phyloP scores from a whole-genome alignment of 768 basidiomycete genomes.

The Termitomyces sp. region DNA sequence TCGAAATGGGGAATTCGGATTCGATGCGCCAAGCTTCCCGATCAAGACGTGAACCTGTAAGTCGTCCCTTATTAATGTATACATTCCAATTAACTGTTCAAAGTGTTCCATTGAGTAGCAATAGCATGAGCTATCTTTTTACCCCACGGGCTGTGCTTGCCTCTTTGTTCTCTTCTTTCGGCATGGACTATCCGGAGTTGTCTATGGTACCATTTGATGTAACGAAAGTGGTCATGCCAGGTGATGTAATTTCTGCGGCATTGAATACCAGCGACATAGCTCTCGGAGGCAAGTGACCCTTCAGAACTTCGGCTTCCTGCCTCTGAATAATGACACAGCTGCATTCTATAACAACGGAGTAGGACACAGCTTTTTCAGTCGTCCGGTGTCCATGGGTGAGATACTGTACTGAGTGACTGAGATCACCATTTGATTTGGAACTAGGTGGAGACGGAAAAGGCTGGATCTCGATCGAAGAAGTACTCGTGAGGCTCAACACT shows the following conservation, averaged over 20 bases:
- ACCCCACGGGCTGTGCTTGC: constrained; percentile 26
- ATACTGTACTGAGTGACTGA: neutral
- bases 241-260: constrained; percentile 19
- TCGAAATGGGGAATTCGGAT: constrained; percentile 36
- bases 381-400: constrained; percentile 22
- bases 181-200: constrained; percentile 21
- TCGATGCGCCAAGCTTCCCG: constrained; percentile 27
- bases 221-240: constrained; percentile 11
- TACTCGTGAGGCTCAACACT: constrained; percentile 30
- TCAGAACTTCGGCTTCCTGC: neutral
- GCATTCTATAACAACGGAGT: constrained; percentile 28
- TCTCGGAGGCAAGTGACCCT: constrained; percentile 16
- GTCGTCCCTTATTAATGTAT: constrained; percentile 1
- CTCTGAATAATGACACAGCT: constrained; percentile 14
- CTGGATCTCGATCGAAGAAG: constrained; percentile 27
- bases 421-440: neutral
- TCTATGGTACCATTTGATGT: constrained; percentile 16
- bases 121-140: constrained; percentile 27
- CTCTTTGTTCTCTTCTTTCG: constrained; percentile 26
- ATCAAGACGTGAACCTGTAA: constrained; percentile 24
- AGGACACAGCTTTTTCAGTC: constrained; percentile 18
- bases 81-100: neutral
- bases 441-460: constrained; percentile 26
- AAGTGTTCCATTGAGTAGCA: constrained; percentile 18
- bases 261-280: constrained; percentile 19